Base-by-base conservation (phyloP, 2,329 filamentous ascomycete genomes). In the Colletotrichum agaves region DNA sequence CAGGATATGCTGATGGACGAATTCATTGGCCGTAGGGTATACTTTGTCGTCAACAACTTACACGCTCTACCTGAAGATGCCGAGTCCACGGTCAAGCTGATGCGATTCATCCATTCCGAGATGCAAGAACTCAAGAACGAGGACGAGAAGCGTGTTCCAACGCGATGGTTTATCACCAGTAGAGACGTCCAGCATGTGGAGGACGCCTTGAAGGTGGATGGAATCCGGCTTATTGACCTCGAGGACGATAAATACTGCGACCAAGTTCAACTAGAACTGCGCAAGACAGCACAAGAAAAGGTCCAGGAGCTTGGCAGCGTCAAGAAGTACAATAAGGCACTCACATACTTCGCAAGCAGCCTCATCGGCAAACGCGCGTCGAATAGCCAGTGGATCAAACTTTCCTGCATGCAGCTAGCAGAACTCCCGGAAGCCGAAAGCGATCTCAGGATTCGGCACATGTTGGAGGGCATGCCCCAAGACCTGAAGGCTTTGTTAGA, bases 361-460 rank as follows among this genome's bases (percentile, higher is more conserved):
- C 71, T 82, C 3, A 80, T 82, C 5, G 80, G 80, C 0, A 79
- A 75, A 39, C 74, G 80, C 35, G 80, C 80, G 0, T 79, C 81
- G 7, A 82, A 80, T 55, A 81, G 78, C 0, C 79, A 81, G 31
- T 82, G 80, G 80, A 81, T 82, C 31, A 80, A 82, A 27, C 81
- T 82, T 3, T 79, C 80, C 1, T 80, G 77, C 35, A 76, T 81
- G 56, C 79, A 81, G 21, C 76, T 82, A 1, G 73, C 78, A n/a
- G 78, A 80, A 17, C 72, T 82, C 3, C 77, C 79, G 2, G 73
- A 76, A 7, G 73, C 75, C 2, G 74, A 78, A 13, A 78, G 74
- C n/a, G 79, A 82, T 15, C 72, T 82, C 2, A 75, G 74, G 49
- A 79, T 82, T 35, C 78, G 80, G 7, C 75, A 74, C 8, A 71